Conservation (phyloP, 805 yeast species). For the Pichia eremophila region DNA sequence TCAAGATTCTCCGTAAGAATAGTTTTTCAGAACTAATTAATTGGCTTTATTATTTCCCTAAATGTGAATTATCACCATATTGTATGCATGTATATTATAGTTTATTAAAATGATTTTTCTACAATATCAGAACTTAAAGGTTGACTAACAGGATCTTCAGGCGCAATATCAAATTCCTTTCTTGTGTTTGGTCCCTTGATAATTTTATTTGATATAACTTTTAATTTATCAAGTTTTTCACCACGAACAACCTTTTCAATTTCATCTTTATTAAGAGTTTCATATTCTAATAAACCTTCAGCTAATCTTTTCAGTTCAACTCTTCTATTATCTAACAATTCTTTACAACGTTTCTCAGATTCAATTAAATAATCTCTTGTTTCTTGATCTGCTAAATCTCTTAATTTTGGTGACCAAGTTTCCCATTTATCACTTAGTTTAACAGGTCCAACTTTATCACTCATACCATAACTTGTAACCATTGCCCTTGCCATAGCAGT, state of each 20-base stretch:
- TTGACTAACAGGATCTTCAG: constrained; percentile 17
- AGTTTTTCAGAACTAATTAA: not conserved
- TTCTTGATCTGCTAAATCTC: constrained; percentile 90
- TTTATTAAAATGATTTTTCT: not conserved
- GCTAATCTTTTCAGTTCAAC: constrained; percentile 81
- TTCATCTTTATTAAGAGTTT: constrained; percentile 85
- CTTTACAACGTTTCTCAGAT: constrained; percentile 74
- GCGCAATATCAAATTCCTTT: constrained; percentile 27
- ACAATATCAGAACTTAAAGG: not conserved
- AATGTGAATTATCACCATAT: not conserved
- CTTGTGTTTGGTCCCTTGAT: constrained; percentile 36
- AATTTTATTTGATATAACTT: constrained; percentile 66
- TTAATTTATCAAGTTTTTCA: constrained; percentile 59
- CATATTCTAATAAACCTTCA: constrained; percentile 88
- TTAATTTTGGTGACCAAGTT: constrained; percentile 82
- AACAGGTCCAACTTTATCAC: constrained; percentile 87
- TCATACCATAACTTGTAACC: constrained; percentile 97
- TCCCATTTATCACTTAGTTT: constrained; percentile 86
- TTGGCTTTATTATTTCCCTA: not conserved
- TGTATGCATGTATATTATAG: not conserved
- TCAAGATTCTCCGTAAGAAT: not conserved
- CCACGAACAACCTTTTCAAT: constrained; percentile 82
- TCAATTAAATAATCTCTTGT: constrained; percentile 65
- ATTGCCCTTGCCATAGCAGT: constrained; percentile 91
- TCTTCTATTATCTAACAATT: constrained; percentile 48